These are phyloP conservation scores for Endoconidiophora polonica DNA, from an alignment of 2,329 filamentous ascomycete genomes.

Conservation along the genomic window DNA sequence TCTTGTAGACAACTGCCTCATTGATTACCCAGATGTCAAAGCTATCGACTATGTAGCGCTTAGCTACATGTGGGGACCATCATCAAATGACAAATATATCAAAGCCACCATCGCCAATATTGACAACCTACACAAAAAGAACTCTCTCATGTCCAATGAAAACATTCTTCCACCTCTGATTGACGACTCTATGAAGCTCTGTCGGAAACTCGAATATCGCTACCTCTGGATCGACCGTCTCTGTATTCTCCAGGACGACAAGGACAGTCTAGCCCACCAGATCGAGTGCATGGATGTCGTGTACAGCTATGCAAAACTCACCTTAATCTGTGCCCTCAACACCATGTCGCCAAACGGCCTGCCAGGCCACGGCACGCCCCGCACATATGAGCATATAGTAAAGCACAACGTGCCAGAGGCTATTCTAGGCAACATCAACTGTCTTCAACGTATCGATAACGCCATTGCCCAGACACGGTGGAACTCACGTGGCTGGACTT, in stretches of 20 bases:
- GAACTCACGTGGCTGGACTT: slow-evolving; percentile 6
- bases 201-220: slow-evolving; percentile 25
- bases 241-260: slow-evolving; percentile 29
- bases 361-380: neutral
- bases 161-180: slow-evolving; percentile 15
- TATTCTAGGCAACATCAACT: neutral
- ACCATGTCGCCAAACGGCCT: neutral
- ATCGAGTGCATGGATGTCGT: slow-evolving; percentile 28
- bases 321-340: slow-evolving; percentile 20
- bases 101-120: neutral
- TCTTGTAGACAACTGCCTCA: neutral
- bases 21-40: neutral
- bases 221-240: slow-evolving; percentile 30
- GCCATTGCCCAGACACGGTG: slow-evolving; percentile 23
- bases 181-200: slow-evolving; percentile 26
- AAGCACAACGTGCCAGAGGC: neutral
- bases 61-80: slow-evolving; percentile 25
- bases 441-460: neutral
- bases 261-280: slow-evolving; percentile 22
- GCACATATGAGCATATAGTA: neutral
- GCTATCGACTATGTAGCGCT: slow-evolving; percentile 23
- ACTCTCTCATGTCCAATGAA: neutral
- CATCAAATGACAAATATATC: slow-evolving; percentile 13
- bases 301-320: slow-evolving; percentile 28
- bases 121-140: neutral